phyloP scores from a whole-genome alignment of 208 protist species.

The Acanthamoeba castellanii region DNA sequence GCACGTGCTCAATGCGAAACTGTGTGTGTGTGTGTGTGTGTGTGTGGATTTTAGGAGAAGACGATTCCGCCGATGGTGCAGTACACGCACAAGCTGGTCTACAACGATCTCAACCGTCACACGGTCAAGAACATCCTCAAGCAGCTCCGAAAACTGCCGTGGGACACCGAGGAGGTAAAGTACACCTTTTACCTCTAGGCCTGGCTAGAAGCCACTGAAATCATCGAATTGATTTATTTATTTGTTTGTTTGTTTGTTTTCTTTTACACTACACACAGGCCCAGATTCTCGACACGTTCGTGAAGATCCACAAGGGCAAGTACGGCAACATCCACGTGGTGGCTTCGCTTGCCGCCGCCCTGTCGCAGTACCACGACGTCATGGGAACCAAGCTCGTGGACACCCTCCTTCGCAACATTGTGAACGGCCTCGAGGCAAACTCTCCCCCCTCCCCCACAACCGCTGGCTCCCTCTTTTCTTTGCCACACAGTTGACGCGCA shows the following conservation, averaged over 20 bases:
- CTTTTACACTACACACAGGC: neutral
- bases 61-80: conserved; percentile 72
- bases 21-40: too few species aligned
- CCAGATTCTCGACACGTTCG: conserved; percentile 72
- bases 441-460: neutral
- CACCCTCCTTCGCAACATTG: conserved; percentile 75
- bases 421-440: conserved; percentile 35
- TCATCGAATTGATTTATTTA: neutral
- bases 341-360: conserved; percentile 78
- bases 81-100: conserved; percentile 83
- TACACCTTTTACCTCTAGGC: too few species aligned
- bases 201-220: too few species aligned
- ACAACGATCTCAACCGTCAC: conserved; percentile 68
- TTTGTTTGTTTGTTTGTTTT: neutral
- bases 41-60: too few species aligned
- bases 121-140: conserved; percentile 79
- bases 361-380: conserved; percentile 76
- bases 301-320: conserved; percentile 80
- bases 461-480: neutral
- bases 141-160: conserved; percentile 81
- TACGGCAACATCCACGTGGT: conserved; percentile 85
- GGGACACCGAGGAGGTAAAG: conserved; percentile 76
- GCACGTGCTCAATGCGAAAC: neutral
- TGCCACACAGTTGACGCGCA: neutral
- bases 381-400: conserved; percentile 79